These are phyloP conservation scores for Pyracantha coccinea DNA, from an alignment of 331 rosid genomes.

Conservation along the genomic window DNA sequence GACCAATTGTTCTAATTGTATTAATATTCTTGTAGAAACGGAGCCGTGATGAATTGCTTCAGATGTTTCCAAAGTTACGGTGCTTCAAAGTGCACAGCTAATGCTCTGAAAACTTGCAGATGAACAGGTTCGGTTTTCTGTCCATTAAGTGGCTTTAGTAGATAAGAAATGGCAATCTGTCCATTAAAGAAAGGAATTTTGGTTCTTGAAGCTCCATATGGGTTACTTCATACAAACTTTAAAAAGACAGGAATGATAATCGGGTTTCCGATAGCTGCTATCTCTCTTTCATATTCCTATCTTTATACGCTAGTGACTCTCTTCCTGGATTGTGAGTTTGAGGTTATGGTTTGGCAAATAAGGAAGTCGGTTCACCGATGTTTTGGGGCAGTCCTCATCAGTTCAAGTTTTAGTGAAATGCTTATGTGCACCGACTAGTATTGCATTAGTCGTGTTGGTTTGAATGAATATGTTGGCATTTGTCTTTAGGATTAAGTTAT, in stretches of 20 bases:
- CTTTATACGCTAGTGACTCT: neutral
- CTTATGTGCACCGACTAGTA: neutral
- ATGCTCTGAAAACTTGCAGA: neutral
- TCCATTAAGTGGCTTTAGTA: neutral
- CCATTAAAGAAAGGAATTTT: neutral
- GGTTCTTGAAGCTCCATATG: neutral
- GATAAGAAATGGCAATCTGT: neutral
- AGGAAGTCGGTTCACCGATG: neutral
- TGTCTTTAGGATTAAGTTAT: neutral
- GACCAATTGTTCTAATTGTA: constrained; percentile 7
- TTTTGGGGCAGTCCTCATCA: neutral
- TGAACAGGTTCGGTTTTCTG: neutral
- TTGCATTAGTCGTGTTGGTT: no score
- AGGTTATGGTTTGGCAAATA: neutral
- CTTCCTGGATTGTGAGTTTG: neutral
- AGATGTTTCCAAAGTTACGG: constrained; percentile 54
- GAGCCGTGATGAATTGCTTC: constrained; percentile 61
- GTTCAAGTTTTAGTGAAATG: neutral
- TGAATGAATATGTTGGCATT: no score
- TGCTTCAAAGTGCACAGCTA: constrained; percentile 90
- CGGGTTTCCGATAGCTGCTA: neutral
- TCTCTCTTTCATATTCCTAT: neutral
- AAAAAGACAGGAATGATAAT: neutral
- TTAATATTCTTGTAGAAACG: constrained; percentile 44
- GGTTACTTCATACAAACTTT: neutral